Evolutionary conservation across 2,329 filamentous ascomycete genomes (phyloP), one percentile per base, ranked within the genome.

Genomic region (Alternaria postmessia): DNA sequence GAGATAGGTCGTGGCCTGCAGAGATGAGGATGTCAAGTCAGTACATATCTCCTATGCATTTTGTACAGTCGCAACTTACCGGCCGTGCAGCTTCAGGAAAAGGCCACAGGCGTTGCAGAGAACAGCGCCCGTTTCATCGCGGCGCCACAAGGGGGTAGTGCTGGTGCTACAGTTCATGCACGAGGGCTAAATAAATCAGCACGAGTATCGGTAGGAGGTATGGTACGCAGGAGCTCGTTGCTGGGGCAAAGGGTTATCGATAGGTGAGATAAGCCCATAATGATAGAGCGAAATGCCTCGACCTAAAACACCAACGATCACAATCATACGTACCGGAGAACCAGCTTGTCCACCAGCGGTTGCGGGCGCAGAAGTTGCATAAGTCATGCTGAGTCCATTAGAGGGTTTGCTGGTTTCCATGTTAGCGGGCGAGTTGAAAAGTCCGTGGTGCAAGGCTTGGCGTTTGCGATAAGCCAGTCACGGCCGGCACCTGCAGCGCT

Each of bases 81-180:
- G 91, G 66, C 94, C 94, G 78, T 99, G 95, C 69, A 99, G 86
- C 86, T 99, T 99, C 74, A 98, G 87, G 81, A 98, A 99, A 58
- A 99, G 87, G 61, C 95, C 95, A 81, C 95, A 99, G 74, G 95
- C 95, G 82, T 99, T 99, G 88, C 95, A 99, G 53, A 99, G 90
- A 38, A 99, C 94, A 1, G 93, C 91, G 68, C 95, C 95, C 73
- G 91, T 88, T 83, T 99, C 95, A 85, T 99, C 95, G 83, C 95
- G 91, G 73, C 95, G 92, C 95, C 95, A 99, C 77, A 99, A 84
- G 42, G 95, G 95, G 46, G 95, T 99, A 53, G 94, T 98, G 42
- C 93, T 96, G 44, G 95, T 99, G 66, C 88, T 88, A 82, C 95
- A 99, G 80, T 99, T 99, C 79, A 96, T 92, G 81, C 95, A 99